These are phyloP conservation scores for Corymbia calophylla DNA, from an alignment of 441 rosid genomes.

Conservation along the genomic window DNA sequence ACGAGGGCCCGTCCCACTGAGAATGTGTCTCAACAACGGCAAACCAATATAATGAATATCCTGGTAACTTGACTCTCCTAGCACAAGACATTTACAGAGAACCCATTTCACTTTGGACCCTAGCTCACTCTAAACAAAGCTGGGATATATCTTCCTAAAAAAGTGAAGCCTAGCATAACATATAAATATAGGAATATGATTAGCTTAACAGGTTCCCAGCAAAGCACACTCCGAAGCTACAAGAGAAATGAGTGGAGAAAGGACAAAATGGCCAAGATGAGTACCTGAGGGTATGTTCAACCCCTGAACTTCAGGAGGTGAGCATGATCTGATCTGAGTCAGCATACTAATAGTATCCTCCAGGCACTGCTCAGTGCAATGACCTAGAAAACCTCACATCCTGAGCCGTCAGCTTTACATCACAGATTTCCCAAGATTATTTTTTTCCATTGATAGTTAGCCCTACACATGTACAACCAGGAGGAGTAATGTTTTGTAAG, in stretches of 20 bases:
- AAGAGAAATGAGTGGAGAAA: not conserved
- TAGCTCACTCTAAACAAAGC: not conserved
- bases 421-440: not conserved
- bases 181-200: not conserved
- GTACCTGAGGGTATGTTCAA: conserved; percentile 31
- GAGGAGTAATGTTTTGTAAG: not conserved
- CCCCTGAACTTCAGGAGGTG: conserved; percentile 8
- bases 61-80: not conserved
- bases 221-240: not conserved
- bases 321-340: not conserved
- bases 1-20: not conserved
- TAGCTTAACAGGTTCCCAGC: not conserved
- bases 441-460: not conserved
- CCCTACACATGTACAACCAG: not conserved
- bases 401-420: conserved; percentile 13
- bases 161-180: not conserved
- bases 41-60: not conserved
- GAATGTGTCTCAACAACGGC: not conserved
- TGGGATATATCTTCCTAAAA: not conserved
- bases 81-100: not conserved
- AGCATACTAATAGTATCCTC: not conserved
- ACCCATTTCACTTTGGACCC: not conserved
- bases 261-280: not conserved
- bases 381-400: not conserved
- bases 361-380: not conserved